A percentile compares a stretch with the other conserved stretches of the same genome.
These are phyloP conservation scores for Chaetomidium leptoderma DNA, from an alignment of 495 filamentous ascomycete genomes.

Conservation along the genomic window DNA sequence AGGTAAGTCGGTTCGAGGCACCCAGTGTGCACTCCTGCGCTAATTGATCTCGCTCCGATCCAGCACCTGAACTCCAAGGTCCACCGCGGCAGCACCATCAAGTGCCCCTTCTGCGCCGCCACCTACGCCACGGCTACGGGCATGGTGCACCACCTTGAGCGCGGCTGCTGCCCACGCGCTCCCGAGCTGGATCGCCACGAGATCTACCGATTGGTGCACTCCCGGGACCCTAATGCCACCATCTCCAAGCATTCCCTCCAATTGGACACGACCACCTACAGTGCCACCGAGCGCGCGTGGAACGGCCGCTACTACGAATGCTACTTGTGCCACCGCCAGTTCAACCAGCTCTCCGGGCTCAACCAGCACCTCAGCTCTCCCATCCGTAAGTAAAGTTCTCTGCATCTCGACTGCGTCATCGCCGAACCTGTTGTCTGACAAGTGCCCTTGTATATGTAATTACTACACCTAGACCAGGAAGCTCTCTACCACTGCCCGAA, in stretches of 20 bases:
- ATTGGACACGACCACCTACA: conserved; percentile 10
- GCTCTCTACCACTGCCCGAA: conserved; percentile 54
- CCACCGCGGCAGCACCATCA: conserved; percentile 26
- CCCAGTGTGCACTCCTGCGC: too few species aligned
- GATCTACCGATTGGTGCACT: conserved; percentile 30
- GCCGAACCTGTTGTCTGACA: not conserved
- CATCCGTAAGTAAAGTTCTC: conserved; percentile 26
- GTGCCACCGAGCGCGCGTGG: conserved; percentile 22
- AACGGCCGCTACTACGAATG: conserved; percentile 32
- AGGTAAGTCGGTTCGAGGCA: conserved; percentile 12
- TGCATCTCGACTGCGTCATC: too few species aligned
- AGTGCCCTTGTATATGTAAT: not conserved
- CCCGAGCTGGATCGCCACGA: conserved; percentile 26
- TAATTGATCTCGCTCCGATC: too few species aligned
- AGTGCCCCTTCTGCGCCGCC: conserved; percentile 33
- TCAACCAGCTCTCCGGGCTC: conserved; percentile 11
- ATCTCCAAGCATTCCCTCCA: conserved; percentile 36
- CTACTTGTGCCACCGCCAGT: conserved; percentile 31
- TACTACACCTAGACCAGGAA: conserved; percentile 37
- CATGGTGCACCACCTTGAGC: conserved; percentile 34
- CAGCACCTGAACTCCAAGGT: conserved; percentile 28
- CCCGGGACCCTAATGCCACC: conserved; percentile 29
- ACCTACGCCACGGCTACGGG: conserved; percentile 31
- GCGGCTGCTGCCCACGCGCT: conserved; percentile 21
- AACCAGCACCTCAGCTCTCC: conserved; percentile 37